These are phyloP conservation scores for Chrysochromulina tobinii DNA, from an alignment of 78 protist species.

Conservation along the genomic window DNA sequence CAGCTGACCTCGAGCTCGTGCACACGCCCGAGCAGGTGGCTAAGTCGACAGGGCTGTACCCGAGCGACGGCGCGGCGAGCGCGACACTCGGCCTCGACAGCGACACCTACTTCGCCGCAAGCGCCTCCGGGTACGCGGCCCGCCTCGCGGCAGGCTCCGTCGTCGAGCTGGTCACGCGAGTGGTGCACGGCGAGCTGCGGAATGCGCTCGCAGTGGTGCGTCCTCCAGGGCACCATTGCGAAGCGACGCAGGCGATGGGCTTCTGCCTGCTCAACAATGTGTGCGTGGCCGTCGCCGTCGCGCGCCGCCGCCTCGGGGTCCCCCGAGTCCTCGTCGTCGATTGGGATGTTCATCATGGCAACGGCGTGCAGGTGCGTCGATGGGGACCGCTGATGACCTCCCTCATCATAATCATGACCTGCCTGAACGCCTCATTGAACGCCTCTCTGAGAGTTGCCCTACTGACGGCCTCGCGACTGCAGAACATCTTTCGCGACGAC, in stretches of 20 bases:
- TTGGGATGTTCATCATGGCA: slow-evolving; percentile 28
- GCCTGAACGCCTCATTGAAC: no score
- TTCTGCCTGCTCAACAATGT: slow-evolving; percentile 50
- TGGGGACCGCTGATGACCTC: no score
- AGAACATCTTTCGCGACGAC: slow-evolving; percentile 47
- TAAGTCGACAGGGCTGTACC: background rate
- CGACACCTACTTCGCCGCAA: background rate
- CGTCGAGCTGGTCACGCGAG: background rate
- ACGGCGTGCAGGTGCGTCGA: background rate
- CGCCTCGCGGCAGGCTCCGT: background rate
- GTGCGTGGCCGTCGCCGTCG: slow-evolving; percentile 11
- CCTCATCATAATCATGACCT: no score
- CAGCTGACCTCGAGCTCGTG: background rate
- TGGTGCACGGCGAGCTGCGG: background rate
- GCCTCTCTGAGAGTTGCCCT: no score
- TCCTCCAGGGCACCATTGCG: slow-evolving; percentile 26
- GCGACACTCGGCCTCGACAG: background rate
- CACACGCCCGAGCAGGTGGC: background rate
- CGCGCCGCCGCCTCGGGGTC: background rate
- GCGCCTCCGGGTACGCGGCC: background rate
- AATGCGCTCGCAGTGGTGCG: slow-evolving; percentile 8
- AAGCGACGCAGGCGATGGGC: slow-evolving; percentile 25
- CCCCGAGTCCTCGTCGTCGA: background rate
- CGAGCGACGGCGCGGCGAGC: no score
- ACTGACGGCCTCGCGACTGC: slow-evolving; percentile 26